Evolutionary conservation across 2,329 filamentous ascomycete species (phyloP).

Genomic region (Curvularia spicifera): DNA sequence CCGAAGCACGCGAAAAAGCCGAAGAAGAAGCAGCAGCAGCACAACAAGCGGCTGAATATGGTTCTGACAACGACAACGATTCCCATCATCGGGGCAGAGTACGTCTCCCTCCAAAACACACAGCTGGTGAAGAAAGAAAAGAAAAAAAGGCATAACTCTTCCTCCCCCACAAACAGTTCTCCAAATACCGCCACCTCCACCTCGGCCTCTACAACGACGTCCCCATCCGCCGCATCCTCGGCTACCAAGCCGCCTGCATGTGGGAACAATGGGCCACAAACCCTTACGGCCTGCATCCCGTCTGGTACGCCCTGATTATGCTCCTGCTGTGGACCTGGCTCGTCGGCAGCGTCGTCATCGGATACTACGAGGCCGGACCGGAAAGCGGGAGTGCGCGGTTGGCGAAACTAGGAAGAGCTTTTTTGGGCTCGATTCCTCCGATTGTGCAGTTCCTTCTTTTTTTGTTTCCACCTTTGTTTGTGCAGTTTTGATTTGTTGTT

Average conservation of each 20-base stretch:
- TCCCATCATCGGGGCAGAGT: neutral
- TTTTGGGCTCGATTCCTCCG: slow-evolving; percentile 15
- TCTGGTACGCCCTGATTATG: slow-evolving; percentile 15
- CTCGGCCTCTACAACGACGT: slow-evolving; percentile 11
- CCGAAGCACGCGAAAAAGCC: neutral
- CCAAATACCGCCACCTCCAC: neutral
- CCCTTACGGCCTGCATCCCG: slow-evolving; percentile 11
- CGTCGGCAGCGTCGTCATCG: slow-evolving; percentile 13
- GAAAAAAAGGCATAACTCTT: too few species aligned
- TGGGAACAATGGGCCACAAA: slow-evolving; percentile 17
- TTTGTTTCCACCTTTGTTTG: slow-evolving; percentile 20
- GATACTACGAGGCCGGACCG: slow-evolving; percentile 9
- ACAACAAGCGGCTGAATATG: too few species aligned
- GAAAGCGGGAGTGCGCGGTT: neutral
- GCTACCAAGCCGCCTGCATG: slow-evolving; percentile 1
- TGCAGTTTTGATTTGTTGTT: slow-evolving; percentile 8
- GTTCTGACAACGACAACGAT: too few species aligned
- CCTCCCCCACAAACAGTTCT: neutral
- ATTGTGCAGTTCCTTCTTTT: slow-evolving; percentile 17
- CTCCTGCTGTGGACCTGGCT: slow-evolving; percentile 10
- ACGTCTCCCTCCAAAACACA: neutral
- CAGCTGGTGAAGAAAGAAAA: neutral
- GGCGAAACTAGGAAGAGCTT: slow-evolving; percentile 11
- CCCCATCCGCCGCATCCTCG: slow-evolving; percentile 2
- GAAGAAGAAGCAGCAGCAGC: neutral